phyloP scores from a whole-genome alignment of 225 moss, liverwort and hornwort species.

The Straminergon stramineum region DNA sequence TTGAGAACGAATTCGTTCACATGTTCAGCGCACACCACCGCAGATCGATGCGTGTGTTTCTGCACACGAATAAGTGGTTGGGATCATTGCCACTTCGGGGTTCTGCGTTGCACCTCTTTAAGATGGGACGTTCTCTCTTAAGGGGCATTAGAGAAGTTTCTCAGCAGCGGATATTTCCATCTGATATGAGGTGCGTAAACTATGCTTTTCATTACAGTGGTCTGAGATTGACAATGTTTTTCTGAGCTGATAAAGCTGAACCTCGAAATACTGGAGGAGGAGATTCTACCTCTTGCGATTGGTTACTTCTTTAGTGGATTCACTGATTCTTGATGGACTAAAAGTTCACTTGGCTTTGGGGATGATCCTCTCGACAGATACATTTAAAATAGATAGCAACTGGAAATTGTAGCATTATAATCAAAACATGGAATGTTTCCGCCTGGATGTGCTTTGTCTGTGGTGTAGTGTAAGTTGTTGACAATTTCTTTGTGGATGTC shows the following conservation, averaged over 20 bases:
- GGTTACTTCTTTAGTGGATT: background rate
- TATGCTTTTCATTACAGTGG: background rate
- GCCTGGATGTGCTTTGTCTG: background rate
- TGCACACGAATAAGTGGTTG: conserved; percentile 13
- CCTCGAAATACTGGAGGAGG: background rate
- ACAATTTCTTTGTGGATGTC: background rate
- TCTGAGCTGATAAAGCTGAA: conserved; percentile 1
- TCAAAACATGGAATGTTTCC: background rate
- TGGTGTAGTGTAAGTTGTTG: background rate
- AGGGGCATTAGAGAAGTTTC: background rate
- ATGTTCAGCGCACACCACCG: background rate
- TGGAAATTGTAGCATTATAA: background rate
- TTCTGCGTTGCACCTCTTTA: background rate
- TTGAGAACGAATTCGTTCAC: conserved; percentile 23
- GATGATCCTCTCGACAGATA: background rate
- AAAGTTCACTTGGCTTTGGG: background rate
- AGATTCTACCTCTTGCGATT: background rate
- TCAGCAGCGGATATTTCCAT: background rate
- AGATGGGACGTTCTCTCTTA: background rate
- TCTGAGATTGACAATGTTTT: background rate
- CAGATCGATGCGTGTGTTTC: conserved; percentile 10
- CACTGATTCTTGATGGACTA: background rate
- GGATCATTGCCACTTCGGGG: background rate
- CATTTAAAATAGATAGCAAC: background rate
- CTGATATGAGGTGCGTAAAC: background rate